Base-by-base conservation (phyloP, 1,139 yeast species). In the Suhomyces anneliseae region DNA sequence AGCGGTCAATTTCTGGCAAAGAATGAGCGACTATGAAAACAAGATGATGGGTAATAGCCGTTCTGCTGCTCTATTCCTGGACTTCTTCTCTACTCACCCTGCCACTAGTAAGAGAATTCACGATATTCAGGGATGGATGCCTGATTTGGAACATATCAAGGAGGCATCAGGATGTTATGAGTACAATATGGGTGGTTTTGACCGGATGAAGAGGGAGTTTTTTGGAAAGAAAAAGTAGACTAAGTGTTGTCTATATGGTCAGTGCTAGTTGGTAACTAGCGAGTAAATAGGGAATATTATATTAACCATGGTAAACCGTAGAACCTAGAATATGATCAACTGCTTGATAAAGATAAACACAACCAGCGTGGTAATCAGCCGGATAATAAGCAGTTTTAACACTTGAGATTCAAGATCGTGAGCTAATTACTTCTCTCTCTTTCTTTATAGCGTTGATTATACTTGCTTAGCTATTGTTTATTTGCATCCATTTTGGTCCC, bases 81-180 rank as follows among this genome's bases (percentile, higher is more conserved):
- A 90, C 62, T 83, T 90, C 57, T 66, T 92, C 47, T 83, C 93
- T 15, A 90, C 98, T 0, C 99, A 93, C 68, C 99, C 99, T 0
- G 84, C 90, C n/a, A 85, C 90, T 24, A 69, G 70, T 26, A 81
- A 78, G 52, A 78, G 99, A 61, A 83, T 89, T 36, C 69, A 74
- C 37, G 87, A 87, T 55, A 86, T 93, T 65, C 60, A 70, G 34
- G 64, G 72, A 38, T 88, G 96, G 95, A 66, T 89, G 67, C 90
- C 90, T 0, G 81, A 81, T 46, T 90, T 95, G 34, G 74, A 76
- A 31, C 53, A 56, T 10, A 64, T 77, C 36, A 62, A 66, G 47
- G 82, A 78, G 44, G 39, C 55, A 0, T 60, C 65, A 27, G 66
- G 65, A 6, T 73, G 78, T 47, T 56, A 64, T 45, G 68, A 64